Conservation (phyloP, 768 basidiomycete genomes). For the Clavulina sp. region DNA sequence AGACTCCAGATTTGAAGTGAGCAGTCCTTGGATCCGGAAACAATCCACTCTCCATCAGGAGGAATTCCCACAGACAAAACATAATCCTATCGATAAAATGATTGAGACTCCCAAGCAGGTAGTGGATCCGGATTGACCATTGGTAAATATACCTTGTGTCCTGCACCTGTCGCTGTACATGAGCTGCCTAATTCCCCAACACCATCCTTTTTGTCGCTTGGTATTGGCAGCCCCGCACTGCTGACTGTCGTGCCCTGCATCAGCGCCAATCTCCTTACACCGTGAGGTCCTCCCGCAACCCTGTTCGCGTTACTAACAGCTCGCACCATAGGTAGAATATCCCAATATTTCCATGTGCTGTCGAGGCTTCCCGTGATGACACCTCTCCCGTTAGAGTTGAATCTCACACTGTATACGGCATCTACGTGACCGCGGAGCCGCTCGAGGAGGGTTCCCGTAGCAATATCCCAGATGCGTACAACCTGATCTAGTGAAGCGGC, state of each 20-base stretch:
- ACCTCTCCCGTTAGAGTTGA: constrained; percentile 26
- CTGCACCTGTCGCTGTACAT: constrained; percentile 69
- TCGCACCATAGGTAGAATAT: constrained; percentile 23
- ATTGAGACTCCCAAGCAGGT: not conserved
- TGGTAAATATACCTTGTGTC: constrained; percentile 60
- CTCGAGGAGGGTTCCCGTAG: constrained; percentile 24
- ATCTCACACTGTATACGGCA: constrained; percentile 32
- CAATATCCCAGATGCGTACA: constrained; percentile 34
- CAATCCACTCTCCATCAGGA: constrained; percentile 85
- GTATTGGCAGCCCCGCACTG: not conserved
- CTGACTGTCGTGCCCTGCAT: not conserved
- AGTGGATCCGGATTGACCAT: not conserved
- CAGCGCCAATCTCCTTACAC: not conserved
- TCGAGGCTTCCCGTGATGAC: constrained; percentile 29
- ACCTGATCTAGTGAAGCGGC: constrained; percentile 36
- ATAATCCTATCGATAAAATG: constrained; percentile 32
- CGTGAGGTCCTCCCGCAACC: constrained; percentile 1
- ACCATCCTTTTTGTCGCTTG: constrained; percentile 2
- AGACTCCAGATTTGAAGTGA: constrained; percentile 88
- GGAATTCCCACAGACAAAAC: constrained; percentile 63
- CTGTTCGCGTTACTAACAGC: not conserved
- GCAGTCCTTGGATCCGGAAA: constrained; percentile 88
- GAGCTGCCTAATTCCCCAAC: constrained; percentile 28
- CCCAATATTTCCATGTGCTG: constrained; percentile 32
- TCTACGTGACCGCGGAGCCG: constrained; percentile 28